Evolutionary conservation across 1,139 yeast genomes (phyloP), one percentile per base, ranked within the genome.

Genomic region (Geotrichum restrictum): DNA sequence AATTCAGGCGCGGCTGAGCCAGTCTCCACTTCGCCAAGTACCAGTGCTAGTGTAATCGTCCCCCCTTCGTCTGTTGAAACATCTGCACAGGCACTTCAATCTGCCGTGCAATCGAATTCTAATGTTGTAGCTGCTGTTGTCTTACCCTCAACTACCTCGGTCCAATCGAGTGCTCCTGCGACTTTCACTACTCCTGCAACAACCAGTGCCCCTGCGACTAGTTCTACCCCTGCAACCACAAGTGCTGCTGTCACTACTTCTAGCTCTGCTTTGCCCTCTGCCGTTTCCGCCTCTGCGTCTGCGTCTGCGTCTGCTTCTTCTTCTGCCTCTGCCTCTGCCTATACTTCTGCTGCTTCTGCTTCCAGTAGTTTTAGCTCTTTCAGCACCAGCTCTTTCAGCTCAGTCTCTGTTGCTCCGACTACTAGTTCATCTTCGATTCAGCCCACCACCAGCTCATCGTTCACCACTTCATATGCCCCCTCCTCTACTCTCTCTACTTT

Each of bases 201-300:
- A 36, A 16, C 48, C 24, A 19, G 18, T 22, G n/a, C 31, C 10
- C 21, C 42, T 18, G n/a, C n/a, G 32, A 14, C 41, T 14, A 45
- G 59, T 31, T 42, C 58, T 7, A 44, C 61, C n/a, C n/a, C n/a
- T 16, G 47, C 59, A 13, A 43, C 45, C 14, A 45, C 54, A 31
- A 27, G 56, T 40, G 37, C 61, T 36, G 27, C 52, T 33, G 50
- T 62, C 13, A 53, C 62, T 4, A 55, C 68, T 18, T 49, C 62
- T 10, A 49, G 47, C 53, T 21, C 41, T 8, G 33, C 22, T 3
- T 11, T 33, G n/a, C 2, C 7, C 18, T n/a, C 22, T 19, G 13
- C 40, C 21, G 29, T 22, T n/a, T 34, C 41, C 13, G 29, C 40
- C 8, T 19, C 41, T 21, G 8, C 29, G 29, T 24, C 29, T 24